Conservation (phyloP, 2,329 filamentous ascomycete species). For the Teratosphaeria nubilosa region DNA sequence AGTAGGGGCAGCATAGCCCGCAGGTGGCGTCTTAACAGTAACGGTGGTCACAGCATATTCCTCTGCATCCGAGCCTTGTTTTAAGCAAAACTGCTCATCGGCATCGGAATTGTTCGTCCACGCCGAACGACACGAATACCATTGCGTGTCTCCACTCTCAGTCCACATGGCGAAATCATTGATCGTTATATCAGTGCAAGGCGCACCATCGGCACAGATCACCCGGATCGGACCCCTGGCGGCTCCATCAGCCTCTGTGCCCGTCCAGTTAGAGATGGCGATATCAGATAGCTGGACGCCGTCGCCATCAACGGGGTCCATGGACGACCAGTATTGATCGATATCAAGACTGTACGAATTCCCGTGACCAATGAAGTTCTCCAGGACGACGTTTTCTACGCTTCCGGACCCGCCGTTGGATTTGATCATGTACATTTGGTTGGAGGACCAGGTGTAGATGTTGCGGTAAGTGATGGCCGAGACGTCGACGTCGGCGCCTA, state of each 20-base stretch:
- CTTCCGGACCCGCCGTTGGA: slow-evolving; percentile 47
- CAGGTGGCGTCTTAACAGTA: slow-evolving; percentile 27
- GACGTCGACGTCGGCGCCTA: slow-evolving; percentile 41
- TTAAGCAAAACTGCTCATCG: slow-evolving; percentile 35
- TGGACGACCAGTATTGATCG: slow-evolving; percentile 43
- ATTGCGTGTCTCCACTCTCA: slow-evolving; percentile 31
- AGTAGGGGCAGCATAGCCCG: slow-evolving; percentile 27
- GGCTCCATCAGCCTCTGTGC: slow-evolving; percentile 40
- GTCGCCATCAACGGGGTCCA: slow-evolving; percentile 32
- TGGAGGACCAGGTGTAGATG: slow-evolving; percentile 49
- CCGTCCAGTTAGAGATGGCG: slow-evolving; percentile 47
- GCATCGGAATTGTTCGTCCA: slow-evolving; percentile 22
- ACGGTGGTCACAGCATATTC: slow-evolving; percentile 26
- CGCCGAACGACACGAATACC: slow-evolving; percentile 40
- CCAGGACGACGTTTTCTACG: slow-evolving; percentile 40
- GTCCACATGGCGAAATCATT: slow-evolving; percentile 46
- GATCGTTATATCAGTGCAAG: slow-evolving; percentile 44
- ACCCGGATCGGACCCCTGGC: slow-evolving; percentile 45
- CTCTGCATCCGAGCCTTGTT: slow-evolving; percentile 17
- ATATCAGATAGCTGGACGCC: slow-evolving; percentile 46
- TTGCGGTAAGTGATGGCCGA: slow-evolving; percentile 46
- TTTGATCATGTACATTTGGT: slow-evolving; percentile 53
- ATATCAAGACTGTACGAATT: slow-evolving; percentile 51
- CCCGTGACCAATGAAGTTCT: slow-evolving; percentile 51
- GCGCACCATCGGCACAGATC: slow-evolving; percentile 40